Base-by-base conservation (phyloP, 75 land plant species). In the Selaginella tamariscina region DNA sequence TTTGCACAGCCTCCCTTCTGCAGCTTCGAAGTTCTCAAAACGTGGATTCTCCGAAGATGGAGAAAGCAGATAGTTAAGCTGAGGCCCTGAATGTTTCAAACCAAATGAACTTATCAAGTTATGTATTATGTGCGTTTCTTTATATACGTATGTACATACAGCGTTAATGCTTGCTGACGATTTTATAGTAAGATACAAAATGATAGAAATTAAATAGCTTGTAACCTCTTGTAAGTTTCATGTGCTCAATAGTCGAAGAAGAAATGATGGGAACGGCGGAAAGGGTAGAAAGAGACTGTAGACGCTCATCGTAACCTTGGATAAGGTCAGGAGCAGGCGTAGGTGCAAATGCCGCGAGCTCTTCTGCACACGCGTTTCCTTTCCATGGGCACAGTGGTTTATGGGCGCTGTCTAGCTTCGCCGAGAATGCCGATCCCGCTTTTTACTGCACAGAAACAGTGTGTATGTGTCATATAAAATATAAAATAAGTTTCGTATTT, bases 271-370 rank as follows among this genome's bases (percentile, higher is more conserved):
- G 98, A 66, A 92, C 82, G 32, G 77, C 75, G 11, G 75, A 71
- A 65, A 94, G 83, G 63, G 85, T 96, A 55, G 86, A 67, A 32
- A 94, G 83, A 29, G 91, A 85, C 70, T 94, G 95, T 73, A 88
- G 87, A n/a, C 98, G 85, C 63, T 86, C 98, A 71, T 80, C 82
- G 62, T 80, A 94, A 59, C 86, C 91, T 9, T 83, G 95, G 72
- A 90, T 73, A 2, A 94, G 78, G 28, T 86, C 98, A 22, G 98
- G 75, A 39, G 80, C 74, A 33, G 84, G 86, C 56, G 91, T 78
- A 15, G 91, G 96, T 26, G 86, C 88, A 62, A 94, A 94, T 65
- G 84, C 88, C 49, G 85, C 96, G 69, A 94, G 68, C 31, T 85
- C 85, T 68, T 94, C 98, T 23, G 88, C 74, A 67, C 98, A 94